Conservation (phyloP, 2,329 filamentous ascomycete species). For the Trichoderma guizhouense region DNA sequence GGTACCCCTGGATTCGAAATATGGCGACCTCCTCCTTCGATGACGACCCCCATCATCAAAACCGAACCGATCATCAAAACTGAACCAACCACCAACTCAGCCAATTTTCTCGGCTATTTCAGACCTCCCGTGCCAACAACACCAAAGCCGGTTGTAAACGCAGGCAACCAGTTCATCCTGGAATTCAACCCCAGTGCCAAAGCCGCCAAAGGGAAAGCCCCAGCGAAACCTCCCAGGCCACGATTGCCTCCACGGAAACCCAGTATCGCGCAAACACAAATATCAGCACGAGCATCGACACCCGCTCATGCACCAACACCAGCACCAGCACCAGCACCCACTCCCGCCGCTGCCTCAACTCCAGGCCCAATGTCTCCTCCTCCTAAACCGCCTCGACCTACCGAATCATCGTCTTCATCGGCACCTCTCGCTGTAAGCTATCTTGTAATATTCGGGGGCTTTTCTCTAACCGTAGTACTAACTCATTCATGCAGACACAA, state of each 20-base stretch:
- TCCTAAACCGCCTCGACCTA: conserved; percentile 29
- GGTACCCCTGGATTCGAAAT: conserved; percentile 38
- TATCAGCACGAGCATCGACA: conserved; percentile 20
- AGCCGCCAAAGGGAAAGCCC: conserved; percentile 33
- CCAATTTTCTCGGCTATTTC: conserved; percentile 30
- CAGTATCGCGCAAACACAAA: conserved; percentile 23
- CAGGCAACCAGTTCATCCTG: conserved; percentile 36
- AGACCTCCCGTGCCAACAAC: conserved; percentile 40
- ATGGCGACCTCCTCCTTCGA: conserved; percentile 36
- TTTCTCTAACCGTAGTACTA: background rate
- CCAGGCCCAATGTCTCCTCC: conserved; percentile 15
- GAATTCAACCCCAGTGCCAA: conserved; percentile 34
- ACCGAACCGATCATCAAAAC: conserved; percentile 25
- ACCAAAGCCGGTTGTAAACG: conserved; percentile 37
- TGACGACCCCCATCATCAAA: conserved; percentile 18
- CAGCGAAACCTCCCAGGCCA: conserved; percentile 33
- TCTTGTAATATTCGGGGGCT: background rate
- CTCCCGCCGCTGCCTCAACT: background rate
- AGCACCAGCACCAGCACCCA: conserved; percentile 13
- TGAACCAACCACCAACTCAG: conserved; percentile 25
- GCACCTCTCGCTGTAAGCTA: conserved; percentile 27
- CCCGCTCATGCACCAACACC: conserved; percentile 16
- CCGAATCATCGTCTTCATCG: conserved; percentile 27
- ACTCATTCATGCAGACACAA: conserved; percentile 24
- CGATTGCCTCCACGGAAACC: conserved; percentile 23